Base-by-base conservation (phyloP, 2,329 filamentous ascomycete genomes). In the Cordyceps javanica region DNA sequence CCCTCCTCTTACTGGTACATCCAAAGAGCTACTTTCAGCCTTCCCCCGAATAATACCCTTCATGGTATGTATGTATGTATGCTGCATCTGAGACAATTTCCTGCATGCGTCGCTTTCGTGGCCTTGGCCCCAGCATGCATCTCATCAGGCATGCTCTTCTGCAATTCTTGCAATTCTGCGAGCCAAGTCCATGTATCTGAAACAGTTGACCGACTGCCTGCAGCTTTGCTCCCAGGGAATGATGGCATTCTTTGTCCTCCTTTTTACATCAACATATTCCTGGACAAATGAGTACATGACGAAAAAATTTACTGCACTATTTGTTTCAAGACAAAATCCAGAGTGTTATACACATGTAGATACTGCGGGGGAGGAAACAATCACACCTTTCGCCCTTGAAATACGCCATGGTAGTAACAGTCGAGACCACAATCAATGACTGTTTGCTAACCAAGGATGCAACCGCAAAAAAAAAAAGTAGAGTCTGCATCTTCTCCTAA, bases 41-140 rank as follows among this genome's bases (percentile, higher is more conserved):
- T n/a, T n/a, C n/a, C n/a, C n/a, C n/a, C n/a, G n/a, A 21, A 25
- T 25, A 25, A 14, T 14, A 13, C 21, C 39, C 19, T 38, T n/a
- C 19, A 19, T 30, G 16, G 25, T 44, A 25, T 25, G 19, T 28
- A n/a, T n/a, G n/a, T 21, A 16, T 54, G n/a, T 26, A 14, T 54
- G 28, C 42, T 8, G 54, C 46, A 34, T 38, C 44, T 56, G 54
- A 56, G 44, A 56, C 54, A 56, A 19, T 26, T 50, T 49, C 45
- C 50, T 56, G 54, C 54, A 50, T 25, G 54, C 26, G 34, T 42
- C 45, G 54, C 28, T 56, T 32, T 21, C 26, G n/a, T 23, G n/a
- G 25, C 42, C 28, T 16, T 10, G 7, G 19, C n/a, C 38, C 16
- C 28, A 23, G 25, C 34, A 56, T 56, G 53, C 44, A 56, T 42